Conservation (phyloP, 305 asterid species). For the Fraxinus dipetala region DNA sequence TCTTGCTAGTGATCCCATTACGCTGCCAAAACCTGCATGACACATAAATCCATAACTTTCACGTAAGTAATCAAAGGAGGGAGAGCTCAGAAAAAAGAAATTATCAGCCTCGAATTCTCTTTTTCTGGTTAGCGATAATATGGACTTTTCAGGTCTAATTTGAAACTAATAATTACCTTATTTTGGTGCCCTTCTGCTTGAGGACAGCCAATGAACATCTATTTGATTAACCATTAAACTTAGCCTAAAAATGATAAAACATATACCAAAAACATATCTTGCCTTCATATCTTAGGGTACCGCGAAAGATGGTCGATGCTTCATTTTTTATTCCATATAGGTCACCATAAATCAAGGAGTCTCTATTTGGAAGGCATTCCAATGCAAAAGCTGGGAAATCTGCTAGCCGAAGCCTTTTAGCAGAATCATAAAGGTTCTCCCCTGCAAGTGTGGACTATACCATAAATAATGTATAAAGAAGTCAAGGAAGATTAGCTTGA, state of each 20-base stretch:
- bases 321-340: conserved; percentile 79
- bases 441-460: conserved; percentile 45
- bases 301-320: conserved; percentile 85
- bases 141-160: background rate
- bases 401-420: conserved; percentile 65
- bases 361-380: conserved; percentile 92
- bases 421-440: conserved; percentile 75
- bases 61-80: background rate
- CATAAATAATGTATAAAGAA: background rate
- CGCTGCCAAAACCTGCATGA: conserved; percentile 73
- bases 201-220: conserved; percentile 5
- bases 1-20: conserved; percentile 81
- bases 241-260: background rate
- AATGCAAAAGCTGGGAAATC: conserved; percentile 88
- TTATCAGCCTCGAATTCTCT: background rate
- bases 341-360: conserved; percentile 81
- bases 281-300: conserved; percentile 96
- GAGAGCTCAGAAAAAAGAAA: background rate
- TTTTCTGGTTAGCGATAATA: background rate
- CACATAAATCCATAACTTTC: conserved; percentile 6
- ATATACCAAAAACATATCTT: conserved; percentile 22
- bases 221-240: background rate
- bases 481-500: background rate
- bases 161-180: background rate
- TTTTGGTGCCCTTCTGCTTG: background rate